A percentile compares a stretch with the other conserved stretches of the same genome.
These are phyloP conservation scores for Guyanaporus albipodus DNA, from an alignment of 768 basidiomycete species.

Conservation along the genomic window DNA sequence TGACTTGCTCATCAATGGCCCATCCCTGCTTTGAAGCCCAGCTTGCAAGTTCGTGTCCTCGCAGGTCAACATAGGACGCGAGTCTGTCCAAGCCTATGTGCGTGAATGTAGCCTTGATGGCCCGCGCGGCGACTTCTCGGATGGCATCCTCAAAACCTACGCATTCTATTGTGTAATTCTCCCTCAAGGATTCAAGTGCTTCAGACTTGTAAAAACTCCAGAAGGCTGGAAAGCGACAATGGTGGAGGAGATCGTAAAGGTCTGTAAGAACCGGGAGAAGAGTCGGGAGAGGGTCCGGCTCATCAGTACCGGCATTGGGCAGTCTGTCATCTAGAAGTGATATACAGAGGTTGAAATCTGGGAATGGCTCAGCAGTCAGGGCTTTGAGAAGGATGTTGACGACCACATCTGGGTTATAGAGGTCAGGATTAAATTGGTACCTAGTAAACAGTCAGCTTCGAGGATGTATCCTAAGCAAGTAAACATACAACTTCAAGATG, in stretches of 20 bases:
- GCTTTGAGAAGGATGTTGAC: slow-evolving; percentile 94
- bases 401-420: slow-evolving; percentile 90
- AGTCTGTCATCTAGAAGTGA: slow-evolving; percentile 83
- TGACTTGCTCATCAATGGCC: slow-evolving; percentile 56
- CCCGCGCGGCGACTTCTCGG: slow-evolving; percentile 69
- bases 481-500: slow-evolving; percentile 79
- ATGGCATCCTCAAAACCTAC: slow-evolving; percentile 82
- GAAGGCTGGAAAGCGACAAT: slow-evolving; percentile 86
- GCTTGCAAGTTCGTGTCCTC: slow-evolving; percentile 55
- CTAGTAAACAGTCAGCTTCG: slow-evolving; percentile 36
- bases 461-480: not conserved
- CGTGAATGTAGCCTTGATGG: slow-evolving; percentile 75
- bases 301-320: slow-evolving; percentile 54
- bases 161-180: slow-evolving; percentile 84
- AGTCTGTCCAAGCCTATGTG: slow-evolving; percentile 65
- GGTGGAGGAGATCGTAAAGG: slow-evolving; percentile 67
- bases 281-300: slow-evolving; percentile 74
- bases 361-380: slow-evolving; percentile 76
- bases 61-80: slow-evolving; percentile 65
- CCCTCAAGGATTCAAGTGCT: slow-evolving; percentile 64
- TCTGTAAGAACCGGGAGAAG: slow-evolving; percentile 66
- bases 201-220: slow-evolving; percentile 74
- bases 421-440: slow-evolving; percentile 94
- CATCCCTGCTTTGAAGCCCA: slow-evolving; percentile 68
- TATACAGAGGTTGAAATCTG: slow-evolving; percentile 93